Evolutionary conservation across 805 yeast species (phyloP), one percentile per base, ranked within the genome.

Genomic region (Brettanomyces sp.): DNA sequence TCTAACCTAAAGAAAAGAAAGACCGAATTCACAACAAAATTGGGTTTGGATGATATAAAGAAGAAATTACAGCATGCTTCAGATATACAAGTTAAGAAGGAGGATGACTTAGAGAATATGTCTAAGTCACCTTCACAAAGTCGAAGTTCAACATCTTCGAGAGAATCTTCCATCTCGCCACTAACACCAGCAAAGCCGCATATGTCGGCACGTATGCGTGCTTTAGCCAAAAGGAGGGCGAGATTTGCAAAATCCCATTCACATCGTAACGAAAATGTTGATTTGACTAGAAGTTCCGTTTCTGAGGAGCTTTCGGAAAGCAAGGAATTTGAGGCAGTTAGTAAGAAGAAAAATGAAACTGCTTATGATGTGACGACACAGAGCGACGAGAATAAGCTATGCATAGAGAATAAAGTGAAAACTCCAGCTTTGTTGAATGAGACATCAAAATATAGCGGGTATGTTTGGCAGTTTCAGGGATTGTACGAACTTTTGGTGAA

Each of bases 381-480:
- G 57, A 77, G 82, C 32, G 88, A 89, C 44, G 84, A 85, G 28
- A 82, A 81, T 28, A 86, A 86, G 60, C 70, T 93, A 23, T 93
- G 91, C 50, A 80, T 93, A 32, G 97, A 93, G 60, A 80, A 88
- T 34, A 80, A 77, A 55, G 74, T 70, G 3, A 79, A 77, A 55
- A 74, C 70, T 3, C 9, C 44, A n/a, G 72, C 82, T 5, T 72
- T 83, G 8, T 65, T 85, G 14, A 80, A 85, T 13, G 82, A 82
- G 53, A 87, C 84, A 49, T 76, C 82, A 37, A 78, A 79, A 47
- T 82, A 80, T 13, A 79, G 84, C 0, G 87, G 86, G 4, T 70
- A 82, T 36, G 83, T 86, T 0, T 93, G 98, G 97, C 95, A 88
- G 45, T 87, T 90, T 55, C 96, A 90, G 69, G 95, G 96, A 18